These are phyloP conservation scores for Russula compacta DNA, from an alignment of 768 basidiomycete species.

Conservation along the genomic window DNA sequence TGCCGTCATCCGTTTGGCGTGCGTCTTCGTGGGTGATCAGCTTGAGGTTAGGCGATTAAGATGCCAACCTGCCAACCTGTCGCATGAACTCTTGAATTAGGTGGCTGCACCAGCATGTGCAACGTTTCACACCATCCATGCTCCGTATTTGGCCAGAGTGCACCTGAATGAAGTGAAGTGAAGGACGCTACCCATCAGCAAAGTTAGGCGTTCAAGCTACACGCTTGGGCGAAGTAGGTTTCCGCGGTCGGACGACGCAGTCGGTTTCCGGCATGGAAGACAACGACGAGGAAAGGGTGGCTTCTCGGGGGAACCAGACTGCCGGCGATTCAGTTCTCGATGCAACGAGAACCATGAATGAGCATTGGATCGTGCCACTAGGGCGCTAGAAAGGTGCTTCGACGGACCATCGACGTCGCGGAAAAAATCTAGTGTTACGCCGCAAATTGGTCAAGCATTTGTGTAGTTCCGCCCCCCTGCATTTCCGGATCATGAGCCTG, in stretches of 20 bases:
- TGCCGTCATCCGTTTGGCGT: not conserved
- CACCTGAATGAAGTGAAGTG: conserved; percentile 25
- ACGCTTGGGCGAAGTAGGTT: not conserved
- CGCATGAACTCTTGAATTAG: not conserved
- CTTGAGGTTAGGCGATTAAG: not conserved
- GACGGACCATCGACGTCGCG: not conserved
- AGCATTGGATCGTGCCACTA: not conserved
- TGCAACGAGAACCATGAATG: not conserved
- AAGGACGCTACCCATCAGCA: not conserved
- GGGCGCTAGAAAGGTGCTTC: not conserved
- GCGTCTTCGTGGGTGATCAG: not conserved
- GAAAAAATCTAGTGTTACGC: not conserved
- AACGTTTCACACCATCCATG: conserved; percentile 34
- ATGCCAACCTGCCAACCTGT: not conserved
- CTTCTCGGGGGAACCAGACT: not conserved
- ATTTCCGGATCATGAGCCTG: not conserved
- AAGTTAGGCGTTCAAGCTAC: not conserved
- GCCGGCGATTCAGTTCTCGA: not conserved
- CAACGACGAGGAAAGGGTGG: not conserved
- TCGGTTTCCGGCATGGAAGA: not conserved
- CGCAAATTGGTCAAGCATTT: not conserved
- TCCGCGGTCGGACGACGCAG: not conserved
- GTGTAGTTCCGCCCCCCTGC: not conserved
- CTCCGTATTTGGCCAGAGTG: conserved; percentile 28
- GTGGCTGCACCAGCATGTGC: conserved; percentile 14